phyloP scores from a whole-genome alignment of 495 filamentous ascomycete species.

The Sordaria brevicollis region DNA sequence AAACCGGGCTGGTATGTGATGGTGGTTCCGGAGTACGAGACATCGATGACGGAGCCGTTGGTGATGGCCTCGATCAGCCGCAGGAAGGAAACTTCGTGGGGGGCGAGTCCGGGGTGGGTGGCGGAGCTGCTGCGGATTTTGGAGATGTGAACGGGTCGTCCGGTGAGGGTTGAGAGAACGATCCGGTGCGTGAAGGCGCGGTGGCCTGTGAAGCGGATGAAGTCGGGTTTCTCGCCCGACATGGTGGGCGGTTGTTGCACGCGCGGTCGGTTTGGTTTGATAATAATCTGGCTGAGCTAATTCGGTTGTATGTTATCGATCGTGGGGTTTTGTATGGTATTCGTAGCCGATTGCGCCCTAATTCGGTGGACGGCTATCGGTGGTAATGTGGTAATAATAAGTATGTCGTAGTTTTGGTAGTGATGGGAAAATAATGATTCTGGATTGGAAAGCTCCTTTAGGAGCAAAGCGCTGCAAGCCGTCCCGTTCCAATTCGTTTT shows the following conservation, averaged over 20 bases:
- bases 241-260: slow-evolving; percentile 19
- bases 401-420: too few species aligned
- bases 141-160: slow-evolving; percentile 79
- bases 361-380: neutral
- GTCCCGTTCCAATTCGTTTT: neutral
- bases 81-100: slow-evolving; percentile 90
- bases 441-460: neutral
- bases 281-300: neutral
- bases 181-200: slow-evolving; percentile 74
- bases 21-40: slow-evolving; percentile 89
- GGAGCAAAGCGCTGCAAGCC: neutral
- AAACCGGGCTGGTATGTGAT: slow-evolving; percentile 85
- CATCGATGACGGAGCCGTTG: slow-evolving; percentile 89
- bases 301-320: neutral
- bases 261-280: neutral
- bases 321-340: neutral
- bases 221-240: slow-evolving; percentile 36
- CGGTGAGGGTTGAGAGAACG: slow-evolving; percentile 83
- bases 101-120: slow-evolving; percentile 75
- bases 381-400: neutral
- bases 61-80: slow-evolving; percentile 90
- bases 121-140: slow-evolving; percentile 81
- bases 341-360: neutral
- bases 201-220: slow-evolving; percentile 65
- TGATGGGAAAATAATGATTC: neutral